Base-by-base conservation (phyloP, 2,329 filamentous ascomycete genomes). In the Nigrograna mackinnonii region DNA sequence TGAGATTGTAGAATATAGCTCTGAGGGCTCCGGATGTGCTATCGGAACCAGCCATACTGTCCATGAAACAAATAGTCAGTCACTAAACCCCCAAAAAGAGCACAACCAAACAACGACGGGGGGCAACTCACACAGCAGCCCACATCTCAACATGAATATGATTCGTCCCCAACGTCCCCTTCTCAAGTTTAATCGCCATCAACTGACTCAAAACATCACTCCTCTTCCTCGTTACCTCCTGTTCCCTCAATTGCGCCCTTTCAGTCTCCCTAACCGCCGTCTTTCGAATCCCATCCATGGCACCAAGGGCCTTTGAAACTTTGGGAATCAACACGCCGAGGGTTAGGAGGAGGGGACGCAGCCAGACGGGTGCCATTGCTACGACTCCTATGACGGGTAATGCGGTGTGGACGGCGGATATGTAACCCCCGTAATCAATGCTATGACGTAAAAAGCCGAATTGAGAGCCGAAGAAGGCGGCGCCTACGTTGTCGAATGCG, bases 401-500 rank as follows among this genome's bases (percentile, higher is more conserved):
- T 12, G 64, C 41, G 6, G 44, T 62, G 28, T 71, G 62, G 0
- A 72, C 51, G 1, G 70, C 58, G 12, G 61, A 47, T 12, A 75
- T 67, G 37, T 64, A 70, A 6, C 61, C 62, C 18, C 67, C 64
- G 39, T 71, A 53, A 44, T 77, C 73, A 2, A 49, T 41, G 2
- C 66, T 60, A 5, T 60, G 49, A 18, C 72, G 54, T 37, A 75
- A 56, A 48, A 74, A 76, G 3, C 73, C 71, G 38, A 74, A 71
- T 38, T 62, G 62, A 7, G 60, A 57, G 14, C 71, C 66, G 34
- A 73, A 75, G 17, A 64, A 68, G 16, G 72, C 47, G 20, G 66
- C 64, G 14, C 72, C 69, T n/a, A 73, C 60, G n/a, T 73, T 63
- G 40, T 76, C 72, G 60, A 70, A 74, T 3, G 71, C 56, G 3